Evolutionary conservation across 2,329 filamentous ascomycete genomes (phyloP).

Genomic region (Neonectria magnoliae): DNA sequence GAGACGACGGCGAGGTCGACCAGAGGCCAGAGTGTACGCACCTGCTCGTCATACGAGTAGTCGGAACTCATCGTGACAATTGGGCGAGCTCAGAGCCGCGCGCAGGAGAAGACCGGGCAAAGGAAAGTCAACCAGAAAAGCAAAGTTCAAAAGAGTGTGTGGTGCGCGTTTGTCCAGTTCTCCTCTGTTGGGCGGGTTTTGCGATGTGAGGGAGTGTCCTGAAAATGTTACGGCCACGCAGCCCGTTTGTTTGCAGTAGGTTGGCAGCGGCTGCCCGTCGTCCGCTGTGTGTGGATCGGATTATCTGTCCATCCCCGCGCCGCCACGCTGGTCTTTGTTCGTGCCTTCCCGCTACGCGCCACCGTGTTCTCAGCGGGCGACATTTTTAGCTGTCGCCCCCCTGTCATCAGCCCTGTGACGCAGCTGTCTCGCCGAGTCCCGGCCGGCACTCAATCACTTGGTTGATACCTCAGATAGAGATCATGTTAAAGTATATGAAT

Average conservation of each 20-base stretch:
- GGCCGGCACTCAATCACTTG: too few species aligned
- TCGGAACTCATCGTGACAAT: constrained; percentile 82
- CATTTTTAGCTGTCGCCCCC: constrained; percentile 3
- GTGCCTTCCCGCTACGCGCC: constrained; percentile 38
- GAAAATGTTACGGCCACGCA: constrained; percentile 46
- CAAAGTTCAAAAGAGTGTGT: constrained; percentile 17
- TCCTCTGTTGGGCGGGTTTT: constrained; percentile 5
- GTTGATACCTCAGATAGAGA: too few species aligned
- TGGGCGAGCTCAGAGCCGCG: constrained; percentile 50
- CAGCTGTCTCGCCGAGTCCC: constrained; percentile 1
- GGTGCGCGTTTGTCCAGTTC: constrained; percentile 7
- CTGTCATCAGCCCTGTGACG: constrained; percentile 33
- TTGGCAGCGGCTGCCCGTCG: neutral
- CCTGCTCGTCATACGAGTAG: constrained; percentile 98
- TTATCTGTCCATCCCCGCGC: constrained; percentile 47
- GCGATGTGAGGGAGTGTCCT: constrained; percentile 33
- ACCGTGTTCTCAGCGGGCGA: constrained; percentile 47
- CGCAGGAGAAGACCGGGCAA: constrained; percentile 23
- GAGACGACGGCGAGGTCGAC: neutral
- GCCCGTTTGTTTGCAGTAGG: constrained; percentile 26
- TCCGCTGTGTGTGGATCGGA: constrained; percentile 37
- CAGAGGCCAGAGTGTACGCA: constrained; percentile 47
- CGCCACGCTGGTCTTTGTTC: constrained; percentile 20
- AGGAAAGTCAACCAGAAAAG: constrained; percentile 22
- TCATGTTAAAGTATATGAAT: too few species aligned